phyloP scores from a whole-genome alignment of 352 stramenopile species.

The Albugo laibachii region DNA sequence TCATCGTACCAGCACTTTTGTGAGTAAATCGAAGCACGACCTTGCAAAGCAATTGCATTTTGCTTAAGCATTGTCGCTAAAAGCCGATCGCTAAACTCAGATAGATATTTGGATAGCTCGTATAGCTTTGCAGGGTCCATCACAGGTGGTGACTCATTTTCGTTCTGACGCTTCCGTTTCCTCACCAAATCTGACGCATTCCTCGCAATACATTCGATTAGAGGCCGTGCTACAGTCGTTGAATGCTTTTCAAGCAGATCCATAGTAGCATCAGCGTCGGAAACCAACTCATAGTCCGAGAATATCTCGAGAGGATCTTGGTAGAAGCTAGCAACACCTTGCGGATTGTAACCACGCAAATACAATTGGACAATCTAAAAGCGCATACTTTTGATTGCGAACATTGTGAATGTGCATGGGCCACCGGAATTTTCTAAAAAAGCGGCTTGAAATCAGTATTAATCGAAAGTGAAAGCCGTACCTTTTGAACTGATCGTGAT shows the following conservation, averaged over 20 bases:
- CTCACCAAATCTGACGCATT: slow-evolving; percentile 9
- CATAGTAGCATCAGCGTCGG: not conserved
- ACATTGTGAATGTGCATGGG: slow-evolving; percentile 39
- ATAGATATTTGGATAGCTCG: slow-evolving; percentile 13
- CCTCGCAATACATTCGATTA: slow-evolving; percentile 16
- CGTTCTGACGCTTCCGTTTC: slow-evolving; percentile 19
- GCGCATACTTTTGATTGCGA: slow-evolving; percentile 26
- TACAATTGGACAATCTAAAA: not conserved
- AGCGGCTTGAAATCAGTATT: not conserved
- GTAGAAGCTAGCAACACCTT: slow-evolving; percentile 14
- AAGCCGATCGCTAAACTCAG: slow-evolving; percentile 19
- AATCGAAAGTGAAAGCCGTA: slow-evolving; percentile 4
- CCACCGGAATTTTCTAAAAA: slow-evolving; percentile 55
- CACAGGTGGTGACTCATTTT: not conserved
- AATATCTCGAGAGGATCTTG: slow-evolving; percentile 25
- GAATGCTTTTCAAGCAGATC: slow-evolving; percentile 11
- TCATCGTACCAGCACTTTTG: slow-evolving; percentile 14
- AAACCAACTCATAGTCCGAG: slow-evolving; percentile 21
- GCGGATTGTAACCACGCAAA: not conserved
- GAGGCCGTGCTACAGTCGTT: slow-evolving; percentile 16
- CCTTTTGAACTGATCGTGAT: slow-evolving; percentile 23
- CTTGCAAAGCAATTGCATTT: slow-evolving; percentile 26
- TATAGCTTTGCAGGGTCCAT: slow-evolving; percentile 10
- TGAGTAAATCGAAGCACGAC: slow-evolving; percentile 11
- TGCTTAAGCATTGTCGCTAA: slow-evolving; percentile 21